Conservation (phyloP, 352 stramenopile genomes). For the Globisporangium rhizosaccharum region DNA sequence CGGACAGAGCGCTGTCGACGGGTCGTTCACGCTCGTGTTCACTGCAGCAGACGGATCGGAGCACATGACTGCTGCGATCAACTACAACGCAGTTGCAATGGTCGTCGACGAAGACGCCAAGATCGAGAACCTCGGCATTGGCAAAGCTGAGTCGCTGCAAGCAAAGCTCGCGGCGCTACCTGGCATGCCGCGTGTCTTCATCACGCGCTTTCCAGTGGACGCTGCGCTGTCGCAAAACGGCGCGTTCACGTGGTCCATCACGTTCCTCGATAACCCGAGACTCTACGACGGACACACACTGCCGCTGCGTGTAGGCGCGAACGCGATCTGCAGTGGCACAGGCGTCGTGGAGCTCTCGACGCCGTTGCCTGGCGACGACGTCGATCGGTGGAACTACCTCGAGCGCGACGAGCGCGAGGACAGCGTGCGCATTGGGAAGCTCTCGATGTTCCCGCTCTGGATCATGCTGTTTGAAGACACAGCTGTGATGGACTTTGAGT, state of each 20-base stretch:
- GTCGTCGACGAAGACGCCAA: slow-evolving; percentile 39
- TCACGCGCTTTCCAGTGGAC: slow-evolving; percentile 39
- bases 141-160: slow-evolving; percentile 46
- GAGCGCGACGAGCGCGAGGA: slow-evolving; percentile 18
- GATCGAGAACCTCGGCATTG: slow-evolving; percentile 29
- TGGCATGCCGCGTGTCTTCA: slow-evolving; percentile 30
- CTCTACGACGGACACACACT: slow-evolving; percentile 6
- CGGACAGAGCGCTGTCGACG: slow-evolving; percentile 24
- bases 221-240: slow-evolving; percentile 25
- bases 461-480: slow-evolving; percentile 68
- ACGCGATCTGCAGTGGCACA: slow-evolving; percentile 31
- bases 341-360: slow-evolving; percentile 23
- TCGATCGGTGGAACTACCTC: slow-evolving; percentile 31
- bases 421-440: slow-evolving; percentile 15
- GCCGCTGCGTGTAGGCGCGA: slow-evolving; percentile 25
- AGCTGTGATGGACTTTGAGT: slow-evolving; percentile 50
- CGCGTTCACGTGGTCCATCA: slow-evolving; percentile 64
- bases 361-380: slow-evolving; percentile 37
- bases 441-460: slow-evolving; percentile 76
- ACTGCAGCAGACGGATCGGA: slow-evolving; percentile 19
- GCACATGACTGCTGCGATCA: slow-evolving; percentile 28
- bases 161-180: slow-evolving; percentile 38
- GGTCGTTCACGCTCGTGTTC: slow-evolving; percentile 40
- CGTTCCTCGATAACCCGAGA: slow-evolving; percentile 42
- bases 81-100: slow-evolving; percentile 54